Base-by-base conservation (phyloP, 805 yeast genomes). In the Candida khao-thaluensis region DNA sequence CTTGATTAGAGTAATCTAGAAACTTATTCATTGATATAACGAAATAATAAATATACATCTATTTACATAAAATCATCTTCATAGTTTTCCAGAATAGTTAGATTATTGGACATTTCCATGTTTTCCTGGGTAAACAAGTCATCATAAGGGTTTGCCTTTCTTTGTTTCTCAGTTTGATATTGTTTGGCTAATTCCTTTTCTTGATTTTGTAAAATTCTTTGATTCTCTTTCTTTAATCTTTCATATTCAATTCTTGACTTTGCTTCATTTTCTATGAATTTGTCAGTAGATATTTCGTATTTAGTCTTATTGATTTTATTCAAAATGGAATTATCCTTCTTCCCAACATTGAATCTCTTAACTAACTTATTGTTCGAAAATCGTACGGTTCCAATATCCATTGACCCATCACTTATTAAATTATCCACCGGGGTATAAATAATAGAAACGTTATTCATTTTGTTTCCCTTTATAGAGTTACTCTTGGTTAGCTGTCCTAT, bases 341-440 rank as follows among this genome's bases (percentile, higher is more conserved):
- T 70, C 36, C 69, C 73, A 22, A 86, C 73, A 44, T 68, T 71
- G 21, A 77, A 59, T 45, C 76, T 72, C 44, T 66, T 74, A 17
- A 82, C 79, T 37, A 64, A 60, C 44, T 73, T 76, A 2, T 69
- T 71, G 42, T 81, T 78, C 41, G 81, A 75, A 59, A 84, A 85
- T 1, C 85, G 76, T 5, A 85, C 95, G 35, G 87, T 86, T 3
- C 95, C 95, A 4, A 76, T 77, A 34, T 77, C 87, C 93, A 84
- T 85, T 21, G 76, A 75, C 10, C 81, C 82, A 37, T 77, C 77
- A 48, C 82, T 82, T 29, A 74, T 69, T 40, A 85, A 64, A 53
- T 85, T 85, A 17, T 73, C 69, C 72, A 86, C 85, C 0, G 90
- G 88, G 0, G 95, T 85, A 50, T 78, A 78, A 28, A 85, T 74